Evolutionary conservation across 441 rosid genomes (phyloP), one percentile per base, ranked within the genome.

Genomic region (Rhodomyrtus psidioides): DNA sequence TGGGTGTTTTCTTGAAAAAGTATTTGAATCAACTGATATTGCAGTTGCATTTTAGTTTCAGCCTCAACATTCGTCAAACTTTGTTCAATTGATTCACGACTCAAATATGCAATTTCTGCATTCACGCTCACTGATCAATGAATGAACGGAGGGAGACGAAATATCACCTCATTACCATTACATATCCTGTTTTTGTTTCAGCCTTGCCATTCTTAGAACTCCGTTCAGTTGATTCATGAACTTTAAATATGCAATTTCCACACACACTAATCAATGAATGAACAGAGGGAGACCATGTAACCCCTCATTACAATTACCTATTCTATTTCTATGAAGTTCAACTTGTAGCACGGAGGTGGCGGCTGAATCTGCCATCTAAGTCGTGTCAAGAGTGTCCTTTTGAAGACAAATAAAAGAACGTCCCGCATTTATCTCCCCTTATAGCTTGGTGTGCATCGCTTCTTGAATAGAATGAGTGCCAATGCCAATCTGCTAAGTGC

Each of bases 1-100:
- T 93, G 85, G 88, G 91, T 28, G 39, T 70, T 88, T 60, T 65
- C 15, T 70, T 79, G 16, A 53, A 34, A 34, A 85, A 53, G 87
- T 39, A 70, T 34, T 10, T 70, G n/a, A 70, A 39, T 26, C 49
- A 10, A 21, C 46, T 12, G 76, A 39, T 42, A 70, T 39, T 39
- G 49, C 49, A 70, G 79, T 21, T 39, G 26, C n/a, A 70, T 39
- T 34, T 39, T 70, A 39, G 26, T 65, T 65, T 65, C 26, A 2
- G 26, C 26, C 76, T 65, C 46, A 19, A 26, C 76, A 34, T 65
- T 65, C 76, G 30, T 65, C 10, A 19, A 17, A 65, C 76, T 65
- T 44, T 24, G 21, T 65, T 34, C 26, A 34, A 65, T 65, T 34
- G 76, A 34, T 34, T 34, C 46, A 5, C 34, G 76, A 65, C 34